These are phyloP conservation scores for Laburnicola sp. DNA, from an alignment of 2,329 filamentous ascomycete genomes.

Conservation along the genomic window DNA sequence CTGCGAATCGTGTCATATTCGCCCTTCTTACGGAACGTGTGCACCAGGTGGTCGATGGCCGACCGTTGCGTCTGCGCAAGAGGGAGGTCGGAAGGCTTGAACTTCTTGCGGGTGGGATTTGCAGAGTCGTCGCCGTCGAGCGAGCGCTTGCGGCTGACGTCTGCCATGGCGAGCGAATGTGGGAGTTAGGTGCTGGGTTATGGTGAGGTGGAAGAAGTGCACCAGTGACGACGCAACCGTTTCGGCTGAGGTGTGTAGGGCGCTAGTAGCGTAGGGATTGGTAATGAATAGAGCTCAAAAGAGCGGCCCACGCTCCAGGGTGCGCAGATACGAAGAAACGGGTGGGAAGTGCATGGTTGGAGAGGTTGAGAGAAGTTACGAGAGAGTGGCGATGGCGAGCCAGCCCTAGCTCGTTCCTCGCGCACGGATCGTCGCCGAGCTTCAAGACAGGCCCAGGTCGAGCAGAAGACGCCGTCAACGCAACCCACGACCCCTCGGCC, in stretches of 20 bases:
- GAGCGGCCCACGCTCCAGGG: not conserved
- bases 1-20: slow-evolving; percentile 79
- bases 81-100: slow-evolving; percentile 75
- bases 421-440: slow-evolving; percentile 16
- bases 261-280: not conserved
- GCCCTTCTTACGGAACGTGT: slow-evolving; percentile 84
- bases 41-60: slow-evolving; percentile 74
- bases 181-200: slow-evolving; percentile 1
- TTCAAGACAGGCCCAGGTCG: slow-evolving; percentile 23
- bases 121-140: slow-evolving; percentile 35
- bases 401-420: not conserved
- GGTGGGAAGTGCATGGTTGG: slow-evolving; percentile 2
- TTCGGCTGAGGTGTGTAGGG: not conserved
- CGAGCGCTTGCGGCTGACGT: slow-evolving; percentile 35
- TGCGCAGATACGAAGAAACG: not conserved
- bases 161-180: slow-evolving; percentile 33
- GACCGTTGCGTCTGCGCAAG: slow-evolving; percentile 71
- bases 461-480: slow-evolving; percentile 29
- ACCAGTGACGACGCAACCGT: too few relatives aligned
- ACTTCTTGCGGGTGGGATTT: slow-evolving; percentile 56
- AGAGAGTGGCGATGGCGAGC: not conserved
- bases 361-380: slow-evolving; percentile 9
- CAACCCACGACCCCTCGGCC: slow-evolving; percentile 16
- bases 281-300: not conserved
- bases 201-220: not conserved